These are phyloP conservation scores for Oryza officinalis DNA, from an alignment of 176 grass and related monocot genomes.

Conservation along the genomic window DNA sequence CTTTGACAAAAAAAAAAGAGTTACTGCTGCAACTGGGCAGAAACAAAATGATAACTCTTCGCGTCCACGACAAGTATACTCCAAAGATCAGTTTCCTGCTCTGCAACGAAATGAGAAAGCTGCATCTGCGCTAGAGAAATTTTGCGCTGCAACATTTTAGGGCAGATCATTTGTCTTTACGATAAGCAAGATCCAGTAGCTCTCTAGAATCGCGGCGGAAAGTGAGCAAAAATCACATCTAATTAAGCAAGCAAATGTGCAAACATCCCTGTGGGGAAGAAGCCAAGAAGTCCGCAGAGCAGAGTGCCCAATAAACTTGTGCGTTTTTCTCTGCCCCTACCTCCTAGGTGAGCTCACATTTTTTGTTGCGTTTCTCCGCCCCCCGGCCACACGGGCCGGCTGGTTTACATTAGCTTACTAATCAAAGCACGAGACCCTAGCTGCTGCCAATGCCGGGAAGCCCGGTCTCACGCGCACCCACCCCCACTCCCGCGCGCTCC, in stretches of 20 bases:
- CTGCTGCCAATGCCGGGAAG: neutral
- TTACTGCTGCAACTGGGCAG: neutral
- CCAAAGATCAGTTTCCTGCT: neutral
- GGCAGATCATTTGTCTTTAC: neutral
- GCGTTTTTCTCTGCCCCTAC: neutral
- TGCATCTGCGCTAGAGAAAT: slow-evolving; percentile 4
- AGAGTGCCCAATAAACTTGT: neutral
- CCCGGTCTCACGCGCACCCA: slow-evolving; percentile 11
- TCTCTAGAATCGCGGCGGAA: neutral
- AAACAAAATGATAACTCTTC: slow-evolving; percentile 34
- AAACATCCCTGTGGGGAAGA: neutral
- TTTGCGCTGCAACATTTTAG: neutral
- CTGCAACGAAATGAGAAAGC: slow-evolving; percentile 2
- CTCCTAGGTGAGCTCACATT: neutral
- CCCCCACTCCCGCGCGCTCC: slow-evolving; percentile 5
- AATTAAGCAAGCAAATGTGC: neutral
- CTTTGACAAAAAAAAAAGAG: too few relatives aligned
- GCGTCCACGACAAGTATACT: slow-evolving; percentile 36
- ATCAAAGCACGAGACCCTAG: neutral
- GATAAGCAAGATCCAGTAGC: neutral
- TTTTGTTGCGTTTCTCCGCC: slow-evolving; percentile 2
- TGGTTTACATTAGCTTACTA: neutral
- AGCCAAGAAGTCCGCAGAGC: neutral
- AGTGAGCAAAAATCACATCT: neutral
- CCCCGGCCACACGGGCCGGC: neutral